phyloP scores from a whole-genome alignment of 2,329 filamentous ascomycete species.

The Epichloe scottii region DNA sequence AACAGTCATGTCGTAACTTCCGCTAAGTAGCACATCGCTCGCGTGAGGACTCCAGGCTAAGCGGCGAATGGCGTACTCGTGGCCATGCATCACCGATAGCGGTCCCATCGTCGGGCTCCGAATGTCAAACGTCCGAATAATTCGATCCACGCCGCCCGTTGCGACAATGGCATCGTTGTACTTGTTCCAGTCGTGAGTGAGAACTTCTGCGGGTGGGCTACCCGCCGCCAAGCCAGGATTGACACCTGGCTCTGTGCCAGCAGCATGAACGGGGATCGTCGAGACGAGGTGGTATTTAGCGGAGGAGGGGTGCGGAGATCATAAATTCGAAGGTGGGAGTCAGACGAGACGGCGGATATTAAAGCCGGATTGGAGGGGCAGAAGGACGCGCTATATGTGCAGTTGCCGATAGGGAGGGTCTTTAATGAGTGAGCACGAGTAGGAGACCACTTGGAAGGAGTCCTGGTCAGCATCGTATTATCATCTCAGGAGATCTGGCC shows the following conservation, averaged over 20 bases:
- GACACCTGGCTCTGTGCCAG: slow-evolving; percentile 34
- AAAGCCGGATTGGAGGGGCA: slow-evolving; percentile 78
- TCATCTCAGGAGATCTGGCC: background rate
- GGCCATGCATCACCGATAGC: slow-evolving; percentile 61
- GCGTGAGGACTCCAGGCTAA: slow-evolving; percentile 89
- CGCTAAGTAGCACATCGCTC: slow-evolving; percentile 74
- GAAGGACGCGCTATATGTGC: slow-evolving; percentile 88
- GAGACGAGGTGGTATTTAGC: slow-evolving; percentile 79
- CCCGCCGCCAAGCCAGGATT: slow-evolving; percentile 22
- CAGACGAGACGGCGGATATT: slow-evolving; percentile 76
- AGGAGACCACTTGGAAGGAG: slow-evolving; percentile 62
- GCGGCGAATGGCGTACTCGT: slow-evolving; percentile 80
- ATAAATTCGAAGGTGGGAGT: slow-evolving; percentile 81
- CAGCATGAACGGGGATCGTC: slow-evolving; percentile 71
- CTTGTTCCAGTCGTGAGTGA: slow-evolving; percentile 99
- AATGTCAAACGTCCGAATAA: slow-evolving; percentile 84
- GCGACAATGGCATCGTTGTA: slow-evolving; percentile 78
- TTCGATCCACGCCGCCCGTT: slow-evolving; percentile 76
- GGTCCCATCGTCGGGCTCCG: slow-evolving; percentile 63
- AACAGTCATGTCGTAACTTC: slow-evolving; percentile 97
- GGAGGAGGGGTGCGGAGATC: slow-evolving; percentile 79
- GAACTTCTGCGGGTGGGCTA: slow-evolving; percentile 60
- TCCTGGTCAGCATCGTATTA: background rate
- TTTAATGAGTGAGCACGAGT: slow-evolving; percentile 59
- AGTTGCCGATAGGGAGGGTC: slow-evolving; percentile 82